Base-by-base conservation (phyloP, 257 asterid species). In the Scutellaria minor region DNA sequence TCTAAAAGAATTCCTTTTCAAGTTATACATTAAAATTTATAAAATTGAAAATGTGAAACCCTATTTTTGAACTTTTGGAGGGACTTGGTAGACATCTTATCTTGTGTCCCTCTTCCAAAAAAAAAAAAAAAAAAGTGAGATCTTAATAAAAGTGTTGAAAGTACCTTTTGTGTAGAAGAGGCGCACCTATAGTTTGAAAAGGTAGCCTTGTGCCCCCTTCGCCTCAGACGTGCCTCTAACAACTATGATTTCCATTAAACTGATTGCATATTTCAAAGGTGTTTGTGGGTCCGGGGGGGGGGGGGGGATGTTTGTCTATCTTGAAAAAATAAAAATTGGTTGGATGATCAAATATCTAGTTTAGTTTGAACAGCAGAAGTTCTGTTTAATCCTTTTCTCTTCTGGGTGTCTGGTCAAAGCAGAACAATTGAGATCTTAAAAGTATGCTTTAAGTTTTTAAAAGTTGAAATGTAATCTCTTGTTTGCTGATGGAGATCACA, bases 311-410 rank as follows among this genome's bases (percentile, higher is more conserved):
- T 46, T 24, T 57, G 24, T 68, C 47, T 51, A 18, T 63, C 62
- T 42, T n/a, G 42, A 20, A 45, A 18, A 47, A 60, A 63, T 46
- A 64, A 14, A 47, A 13, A 60, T 31, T 62, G 59, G 63, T 48
- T 76, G 41, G 64, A 40, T 64, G 52, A 73, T 61, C 48, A 73
- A 7, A 37, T 60, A 48, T 52, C 45, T 74, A 68, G n/a, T 70
- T 45, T 53, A 53, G 45, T 10, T 74, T 15, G 47, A 35, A 44
- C 47, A 31, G 5, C 5, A 2, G 37, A 1, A 31, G 5, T 31
- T 31, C 37, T 31, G 5, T 31, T 31, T 31, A 31, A 31, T 31
- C 2, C 37, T 31, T 31, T 46, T 18, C 37, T 61, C 12, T 27
- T 27, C 3, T 9, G 35, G 9, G 5, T 39, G 46, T 52, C 46